Evolutionary conservation across 495 filamentous ascomycete species (phyloP), one percentile per base, ranked within the genome.

Genomic region (Penicillium antarcticum): DNA sequence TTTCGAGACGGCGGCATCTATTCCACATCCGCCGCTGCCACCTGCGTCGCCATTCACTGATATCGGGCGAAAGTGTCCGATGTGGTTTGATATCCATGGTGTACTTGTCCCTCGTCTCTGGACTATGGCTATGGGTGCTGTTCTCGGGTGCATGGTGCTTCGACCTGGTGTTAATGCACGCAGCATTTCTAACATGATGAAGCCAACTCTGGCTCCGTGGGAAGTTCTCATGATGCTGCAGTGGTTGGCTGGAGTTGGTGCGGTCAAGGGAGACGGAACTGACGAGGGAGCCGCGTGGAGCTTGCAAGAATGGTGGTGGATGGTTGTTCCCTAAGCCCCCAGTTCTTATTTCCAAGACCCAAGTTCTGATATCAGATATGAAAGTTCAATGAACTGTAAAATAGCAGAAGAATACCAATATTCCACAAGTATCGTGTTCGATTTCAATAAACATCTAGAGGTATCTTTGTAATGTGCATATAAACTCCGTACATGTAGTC

Each of bases 61-160:
- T 1, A n/a, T 53, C 13, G 59, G 62, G 10, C 70, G 55, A 60
- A 82, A 62, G 57, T 72, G 89, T 16, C 91, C 91, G 0, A 67
- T 91, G 21, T 96, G 91, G 91, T 81, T 80, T 52, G 88, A 90
- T 65, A 86, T 95, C 40, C 81, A 89, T 43, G 83, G 80, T 1
- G 66, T 78, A 8, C 66, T 91, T 11, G 77, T 87, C 32, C 55
- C 51, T 3, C 68, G 75, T 5, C 69, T 86, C 34, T 96, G 91
- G 91, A 70, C 82, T 3, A 69, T 80, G 57, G 78, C 81, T 7
- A 65, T 88, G 11, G 77, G 75, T 8, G 77, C 81, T 16, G 71
- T 89, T 11, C 52, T 84, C 8, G 72, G 83, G 16, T 76, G 78
- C 35, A 48, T 91, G 12, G 80, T 83, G 1, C 74, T 78, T 5